Conservation (phyloP, 78 protist species). For the Planoprotostelium fungivorum region DNA sequence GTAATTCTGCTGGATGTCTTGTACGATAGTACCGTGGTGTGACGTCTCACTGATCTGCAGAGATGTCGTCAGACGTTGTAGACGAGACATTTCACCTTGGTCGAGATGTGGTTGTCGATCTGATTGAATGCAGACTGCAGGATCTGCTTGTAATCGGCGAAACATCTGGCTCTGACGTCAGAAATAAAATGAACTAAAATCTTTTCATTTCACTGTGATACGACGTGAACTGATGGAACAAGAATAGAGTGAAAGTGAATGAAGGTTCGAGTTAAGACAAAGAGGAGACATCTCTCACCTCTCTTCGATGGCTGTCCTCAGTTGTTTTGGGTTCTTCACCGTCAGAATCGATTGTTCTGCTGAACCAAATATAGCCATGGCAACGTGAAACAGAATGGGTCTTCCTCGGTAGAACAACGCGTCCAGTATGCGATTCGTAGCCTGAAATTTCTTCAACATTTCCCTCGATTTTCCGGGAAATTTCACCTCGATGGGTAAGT, state of each 20-base stretch:
- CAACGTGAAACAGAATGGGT: neutral
- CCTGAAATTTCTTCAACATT: neutral
- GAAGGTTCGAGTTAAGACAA: no score
- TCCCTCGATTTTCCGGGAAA: neutral
- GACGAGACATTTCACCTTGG: neutral
- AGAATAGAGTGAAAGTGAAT: no score
- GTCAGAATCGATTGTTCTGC: neutral
- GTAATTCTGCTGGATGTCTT: constrained; percentile 1
- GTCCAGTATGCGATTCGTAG: neutral
- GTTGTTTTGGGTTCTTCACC: neutral
- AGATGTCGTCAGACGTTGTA: neutral
- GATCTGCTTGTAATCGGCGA: neutral
- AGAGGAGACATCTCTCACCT: neutral
- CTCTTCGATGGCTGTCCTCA: neutral
- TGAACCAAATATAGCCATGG: neutral
- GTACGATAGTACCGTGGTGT: neutral
- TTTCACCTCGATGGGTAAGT: constrained; percentile 45
- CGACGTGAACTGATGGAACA: no score
- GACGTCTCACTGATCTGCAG: neutral
- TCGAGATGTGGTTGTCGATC: neutral
- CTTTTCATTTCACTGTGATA: no score
- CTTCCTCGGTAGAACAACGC: neutral
- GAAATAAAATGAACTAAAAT: no score
- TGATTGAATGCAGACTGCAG: neutral
- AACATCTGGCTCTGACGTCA: neutral